A percentile compares a stretch with the other conserved stretches of the same genome.
Evolutionary conservation across 2,329 filamentous ascomycete species (phyloP).

Genomic region (Aspergillus transmontanensis): DNA sequence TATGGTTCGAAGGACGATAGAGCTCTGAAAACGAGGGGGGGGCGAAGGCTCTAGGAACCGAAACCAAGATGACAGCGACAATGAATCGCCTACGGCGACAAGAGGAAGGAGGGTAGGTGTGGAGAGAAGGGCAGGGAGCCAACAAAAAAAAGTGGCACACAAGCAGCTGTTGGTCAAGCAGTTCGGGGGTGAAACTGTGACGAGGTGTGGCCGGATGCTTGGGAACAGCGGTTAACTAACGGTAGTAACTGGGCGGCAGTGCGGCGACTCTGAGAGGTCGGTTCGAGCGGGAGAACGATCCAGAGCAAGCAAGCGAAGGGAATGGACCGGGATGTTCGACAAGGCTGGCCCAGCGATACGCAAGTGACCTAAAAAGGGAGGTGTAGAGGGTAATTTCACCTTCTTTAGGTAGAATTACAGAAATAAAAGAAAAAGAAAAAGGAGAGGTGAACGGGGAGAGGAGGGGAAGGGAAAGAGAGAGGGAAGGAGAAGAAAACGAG

Average conservation of each 20-base stretch:
- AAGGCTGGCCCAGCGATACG: constrained; percentile 21
- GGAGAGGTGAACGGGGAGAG: constrained; percentile 3
- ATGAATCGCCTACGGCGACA: constrained; percentile 12
- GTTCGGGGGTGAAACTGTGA: constrained; percentile 15
- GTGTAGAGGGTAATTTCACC: constrained; percentile 4
- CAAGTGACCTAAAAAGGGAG: constrained; percentile 25
- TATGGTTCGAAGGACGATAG: constrained; percentile 14
- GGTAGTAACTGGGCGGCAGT: constrained; percentile 28
- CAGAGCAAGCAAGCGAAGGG: constrained; percentile 26
- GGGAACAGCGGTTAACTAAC: constrained; percentile 27
- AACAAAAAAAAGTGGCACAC: constrained; percentile 15
- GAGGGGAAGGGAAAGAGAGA: constrained; percentile 9
- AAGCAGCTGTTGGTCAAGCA: constrained; percentile 15
- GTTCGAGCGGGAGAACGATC: constrained; percentile 22
- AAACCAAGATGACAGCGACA: constrained; percentile 2
- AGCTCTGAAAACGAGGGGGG: constrained; percentile 11
- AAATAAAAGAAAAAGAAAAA: neutral
- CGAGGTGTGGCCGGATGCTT: constrained; percentile 22
- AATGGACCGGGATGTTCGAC: constrained; percentile 23
- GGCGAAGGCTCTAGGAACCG: constrained; percentile 3
- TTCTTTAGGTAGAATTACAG: neutral
- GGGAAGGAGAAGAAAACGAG: constrained; percentile 15
- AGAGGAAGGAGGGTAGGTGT: constrained; percentile 7
- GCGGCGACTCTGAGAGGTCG: constrained; percentile 27
- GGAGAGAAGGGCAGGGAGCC: constrained; percentile 9